Evolutionary conservation across 768 basidiomycete genomes (phyloP).

Genomic region (Hericium alpestre): DNA sequence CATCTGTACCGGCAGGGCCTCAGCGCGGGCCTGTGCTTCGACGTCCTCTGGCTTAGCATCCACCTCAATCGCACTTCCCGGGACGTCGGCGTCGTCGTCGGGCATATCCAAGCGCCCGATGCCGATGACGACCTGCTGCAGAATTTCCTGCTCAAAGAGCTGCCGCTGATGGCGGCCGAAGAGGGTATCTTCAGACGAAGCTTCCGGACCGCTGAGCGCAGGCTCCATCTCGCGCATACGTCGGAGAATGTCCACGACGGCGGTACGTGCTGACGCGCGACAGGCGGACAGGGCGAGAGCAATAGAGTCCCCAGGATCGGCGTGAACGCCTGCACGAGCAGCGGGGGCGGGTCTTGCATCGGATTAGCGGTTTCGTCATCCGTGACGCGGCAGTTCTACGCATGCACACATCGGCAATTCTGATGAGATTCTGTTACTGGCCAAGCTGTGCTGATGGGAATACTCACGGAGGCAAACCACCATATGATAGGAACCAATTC

Average conservation of each 20-base stretch:
- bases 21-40: neutral
- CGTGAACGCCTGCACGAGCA: constrained; percentile 82
- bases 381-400: constrained; percentile 57
- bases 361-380: constrained; percentile 6
- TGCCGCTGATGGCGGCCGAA: constrained; percentile 47
- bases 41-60: neutral
- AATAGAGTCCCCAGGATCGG: constrained; percentile 84
- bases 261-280: constrained; percentile 62
- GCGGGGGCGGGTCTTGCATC: constrained; percentile 24
- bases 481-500: constrained; percentile 77
- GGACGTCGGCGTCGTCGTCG: constrained; percentile 13
- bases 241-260: constrained; percentile 68
- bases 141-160: constrained; percentile 70
- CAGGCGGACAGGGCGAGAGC: constrained; percentile 64
- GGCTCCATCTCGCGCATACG: constrained; percentile 31
- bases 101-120: constrained; percentile 59
- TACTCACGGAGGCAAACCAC: constrained; percentile 64
- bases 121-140: constrained; percentile 82
- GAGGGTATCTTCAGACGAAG: constrained; percentile 23
- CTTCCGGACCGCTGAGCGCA: constrained; percentile 24
- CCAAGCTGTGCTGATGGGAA: neutral
- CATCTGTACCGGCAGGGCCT: neutral
- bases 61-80: neutral
- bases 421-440: neutral
- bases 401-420: neutral